Conservation (phyloP, 352 stramenopile genomes). For the Peronosclerospora sorghi region DNA sequence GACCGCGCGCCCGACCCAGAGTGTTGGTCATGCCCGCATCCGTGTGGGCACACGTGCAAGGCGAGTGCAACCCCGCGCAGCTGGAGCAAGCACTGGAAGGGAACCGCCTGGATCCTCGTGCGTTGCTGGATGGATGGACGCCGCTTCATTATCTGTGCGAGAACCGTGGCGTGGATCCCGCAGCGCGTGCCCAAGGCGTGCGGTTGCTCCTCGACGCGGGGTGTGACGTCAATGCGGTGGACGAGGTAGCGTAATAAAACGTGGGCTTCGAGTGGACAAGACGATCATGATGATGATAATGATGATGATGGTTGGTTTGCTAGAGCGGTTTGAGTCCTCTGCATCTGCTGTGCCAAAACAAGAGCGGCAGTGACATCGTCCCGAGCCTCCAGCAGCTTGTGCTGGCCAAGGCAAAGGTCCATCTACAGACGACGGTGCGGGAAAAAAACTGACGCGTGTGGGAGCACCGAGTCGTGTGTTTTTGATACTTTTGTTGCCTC, state of each 20-base stretch:
- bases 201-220: constrained; percentile 24
- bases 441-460: too few species aligned
- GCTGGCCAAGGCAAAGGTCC: constrained; percentile 23
- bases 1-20: not conserved
- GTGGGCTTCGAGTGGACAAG: not conserved
- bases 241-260: constrained; percentile 35
- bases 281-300: not conserved
- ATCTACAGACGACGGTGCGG: constrained; percentile 28
- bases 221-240: constrained; percentile 40
- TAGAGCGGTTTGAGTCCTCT: constrained; percentile 59
- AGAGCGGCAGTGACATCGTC: constrained; percentile 22
- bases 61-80: constrained; percentile 28
- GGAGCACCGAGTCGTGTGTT: too few species aligned
- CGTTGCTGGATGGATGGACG: constrained; percentile 59
- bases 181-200: constrained; percentile 27
- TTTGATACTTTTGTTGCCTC: too few species aligned
- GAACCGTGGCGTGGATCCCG: constrained; percentile 38
- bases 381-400: constrained; percentile 32
- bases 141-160: constrained; percentile 67
- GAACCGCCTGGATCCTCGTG: constrained; percentile 1
- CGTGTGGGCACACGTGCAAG: too few species aligned
- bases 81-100: constrained; percentile 25
- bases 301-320: not conserved
- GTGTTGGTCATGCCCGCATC: too few species aligned
- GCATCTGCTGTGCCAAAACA: constrained; percentile 62